Base-by-base conservation (phyloP, 1,139 yeast species). In the Candida anutae region DNA sequence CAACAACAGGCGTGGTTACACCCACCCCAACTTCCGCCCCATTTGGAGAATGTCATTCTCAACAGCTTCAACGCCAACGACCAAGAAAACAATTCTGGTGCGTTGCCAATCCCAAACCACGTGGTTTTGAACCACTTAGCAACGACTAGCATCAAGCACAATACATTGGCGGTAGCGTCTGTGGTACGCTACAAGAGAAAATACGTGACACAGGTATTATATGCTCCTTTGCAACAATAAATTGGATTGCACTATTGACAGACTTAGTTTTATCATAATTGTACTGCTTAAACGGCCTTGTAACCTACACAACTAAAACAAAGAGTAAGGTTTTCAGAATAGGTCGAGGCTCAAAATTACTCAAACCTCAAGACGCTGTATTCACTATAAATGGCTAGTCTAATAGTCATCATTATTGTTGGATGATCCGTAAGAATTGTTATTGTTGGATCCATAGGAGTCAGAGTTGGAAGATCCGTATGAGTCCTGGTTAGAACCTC, bases 1-100 rank as follows among this genome's bases (percentile, higher is more conserved):
- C 69, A 62, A 37, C 75, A 65, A 39, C 72, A 79, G 53, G 78
- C 84, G 12, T 81, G 90, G 90, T 62, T 65, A 31, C 69, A 63
- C 34, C 71, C 72, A 8, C 72, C 72, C n/a, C 71, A 64, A 40
- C 50, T 65, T 34, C 72, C 72, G 8, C 72, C 72, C 4, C 72
- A 65, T 42, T 56, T 65, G 39, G 71, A 65, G 32, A 61, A 55
- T 43, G 72, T 65, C 24, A 62, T 64, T 25, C 56, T 65, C 39
- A 65, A 65, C 37, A 65, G 60, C 41, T 64, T 59, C 45, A 64
- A 62, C 40, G 78, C 63, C 13, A 50, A 50, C 48, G 68, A 62
- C 38, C 50, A 46, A 31, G 69, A 64, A 36, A 65, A 65, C 40
- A 65, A 63, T 39, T 54, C 72, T 25, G 71, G 72, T 15, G 70